A percentile compares a stretch with the other conserved stretches of the same genome.
phyloP scores from a whole-genome alignment of 495 filamentous ascomycete species.

The Alectoria sarmentosa region DNA sequence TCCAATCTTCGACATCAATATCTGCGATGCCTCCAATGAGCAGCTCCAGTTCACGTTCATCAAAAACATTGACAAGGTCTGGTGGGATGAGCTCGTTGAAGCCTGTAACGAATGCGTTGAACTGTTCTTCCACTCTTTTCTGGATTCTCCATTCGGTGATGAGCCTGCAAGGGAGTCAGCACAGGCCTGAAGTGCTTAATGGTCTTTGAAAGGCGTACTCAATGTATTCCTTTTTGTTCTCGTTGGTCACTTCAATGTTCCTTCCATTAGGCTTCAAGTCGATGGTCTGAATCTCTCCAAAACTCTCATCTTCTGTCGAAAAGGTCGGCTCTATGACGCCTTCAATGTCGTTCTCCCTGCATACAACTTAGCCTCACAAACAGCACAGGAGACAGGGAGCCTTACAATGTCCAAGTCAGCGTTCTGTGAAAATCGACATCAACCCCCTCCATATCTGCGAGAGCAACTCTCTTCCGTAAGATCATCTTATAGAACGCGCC shows the following conservation, averaged over 20 bases:
- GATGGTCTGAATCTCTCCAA: slow-evolving; percentile 85
- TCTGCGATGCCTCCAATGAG: slow-evolving; percentile 98
- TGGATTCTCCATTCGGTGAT: slow-evolving; percentile 99
- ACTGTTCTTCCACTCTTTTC: slow-evolving; percentile 95
- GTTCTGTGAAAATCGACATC: slow-evolving; percentile 96
- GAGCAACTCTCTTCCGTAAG: slow-evolving; percentile 79
- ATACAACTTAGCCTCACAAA: slow-evolving; percentile 22
- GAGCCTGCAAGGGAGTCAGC: slow-evolving; percentile 43
- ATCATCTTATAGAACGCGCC: slow-evolving; percentile 99
- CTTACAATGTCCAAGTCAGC: slow-evolving; percentile 85
- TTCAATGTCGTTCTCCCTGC: slow-evolving; percentile 86
- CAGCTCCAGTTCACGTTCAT: slow-evolving; percentile 93
- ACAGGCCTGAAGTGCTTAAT: not conserved
- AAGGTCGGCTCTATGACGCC: slow-evolving; percentile 91
- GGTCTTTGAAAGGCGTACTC: slow-evolving; percentile 51
- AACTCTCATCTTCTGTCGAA: slow-evolving; percentile 93
- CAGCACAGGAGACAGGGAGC: slow-evolving; percentile 15
- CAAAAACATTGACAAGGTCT: slow-evolving; percentile 96
- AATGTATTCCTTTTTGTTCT: slow-evolving; percentile 92
- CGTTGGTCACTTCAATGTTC: slow-evolving; percentile 92
- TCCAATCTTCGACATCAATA: slow-evolving; percentile 99
- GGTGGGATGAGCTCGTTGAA: slow-evolving; percentile 97
- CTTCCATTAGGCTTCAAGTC: slow-evolving; percentile 87
- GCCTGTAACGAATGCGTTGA: slow-evolving; percentile 93
- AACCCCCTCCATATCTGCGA: slow-evolving; percentile 98